Conservation (phyloP, 2,329 filamentous ascomycete species). For the Pseudogymnoascus sp. region DNA sequence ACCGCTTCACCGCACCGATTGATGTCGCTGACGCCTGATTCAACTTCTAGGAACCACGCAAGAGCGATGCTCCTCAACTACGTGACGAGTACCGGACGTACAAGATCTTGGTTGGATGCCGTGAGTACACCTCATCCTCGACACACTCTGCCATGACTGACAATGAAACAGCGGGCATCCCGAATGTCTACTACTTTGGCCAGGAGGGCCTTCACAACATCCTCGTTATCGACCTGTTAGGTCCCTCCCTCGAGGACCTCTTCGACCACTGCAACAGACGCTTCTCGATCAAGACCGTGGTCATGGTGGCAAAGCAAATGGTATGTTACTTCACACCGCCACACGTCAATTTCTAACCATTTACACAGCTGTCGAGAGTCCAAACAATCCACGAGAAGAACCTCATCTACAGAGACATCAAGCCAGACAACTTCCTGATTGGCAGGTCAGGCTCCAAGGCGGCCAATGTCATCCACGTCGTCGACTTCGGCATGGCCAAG, state of each 20-base stretch:
- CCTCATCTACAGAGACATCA: slow-evolving; percentile 97
- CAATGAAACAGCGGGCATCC: slow-evolving; percentile 69
- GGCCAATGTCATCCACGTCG: slow-evolving; percentile 96
- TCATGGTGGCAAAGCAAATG: slow-evolving; percentile 99
- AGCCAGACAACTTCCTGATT: slow-evolving; percentile 98
- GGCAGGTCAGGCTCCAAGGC: slow-evolving; percentile 84
- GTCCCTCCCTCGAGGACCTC: slow-evolving; percentile 88
- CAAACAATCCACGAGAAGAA: slow-evolving; percentile 97
- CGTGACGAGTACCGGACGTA: slow-evolving; percentile 98
- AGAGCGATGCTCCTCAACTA: slow-evolving; percentile 95
- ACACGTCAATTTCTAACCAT: not conserved
- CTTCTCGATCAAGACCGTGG: slow-evolving; percentile 94
- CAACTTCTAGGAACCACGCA: slow-evolving; percentile 74
- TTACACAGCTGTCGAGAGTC: slow-evolving; percentile 68
- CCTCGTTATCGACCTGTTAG: slow-evolving; percentile 91
- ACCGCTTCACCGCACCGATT: not conserved
- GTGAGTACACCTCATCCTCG: slow-evolving; percentile 53
- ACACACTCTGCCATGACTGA: slow-evolving; percentile 27
- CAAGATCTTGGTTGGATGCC: slow-evolving; percentile 98
- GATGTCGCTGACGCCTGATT: not conserved
- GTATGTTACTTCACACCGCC: slow-evolving; percentile 36
- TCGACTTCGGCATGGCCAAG: slow-evolving; percentile 99
- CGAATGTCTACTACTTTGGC: slow-evolving; percentile 99
- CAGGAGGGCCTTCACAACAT: slow-evolving; percentile 99
- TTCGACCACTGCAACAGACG: slow-evolving; percentile 95